Evolutionary conservation across 2,329 filamentous ascomycete species (phyloP), one percentile per base, ranked within the genome.

Genomic region (Fusarium circinatum): DNA sequence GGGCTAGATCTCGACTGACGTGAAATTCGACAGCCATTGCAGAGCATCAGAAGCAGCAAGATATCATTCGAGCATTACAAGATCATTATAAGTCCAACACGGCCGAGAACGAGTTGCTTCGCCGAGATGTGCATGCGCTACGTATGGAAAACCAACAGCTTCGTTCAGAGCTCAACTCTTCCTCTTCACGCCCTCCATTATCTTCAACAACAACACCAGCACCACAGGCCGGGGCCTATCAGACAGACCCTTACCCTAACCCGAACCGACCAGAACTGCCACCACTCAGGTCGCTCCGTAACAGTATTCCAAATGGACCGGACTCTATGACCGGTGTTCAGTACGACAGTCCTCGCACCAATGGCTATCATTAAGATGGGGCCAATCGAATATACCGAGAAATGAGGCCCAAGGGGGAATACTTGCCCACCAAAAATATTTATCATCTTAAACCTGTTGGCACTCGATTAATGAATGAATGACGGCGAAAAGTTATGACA

Each of bases 311-410:
- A 10, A 83, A 80, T 36, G 81, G 80, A 0, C 87, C 89, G 3
- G 90, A 92, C 28, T 88, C 89, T 2, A 92, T 92, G 90, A 90
- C 89, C 4, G 90, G 90, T 5, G 89, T 92, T 11, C 90, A 91
- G 77, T 92, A 92, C 58, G 89, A 90, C 34, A 81, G 83, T 11
- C 83, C 86, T 6, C 83, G 85, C 28, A 71, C 82, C 13, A 86
- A 85, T 66, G 86, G 86, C 10, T 89, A 84, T 73, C 85, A 86
- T 47, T 79, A 77, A 77, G 63, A 85, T 83, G 48, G 78, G 82
- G 59, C 83, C 82, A 28, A 64, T 84, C 82, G 6, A 64, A 84
- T 39, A 71, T 55, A 49, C 32, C 17, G 41, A 32, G 20, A 32
- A 32, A 49, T 55, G 49, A 30, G 34, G 59, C 41, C n/a, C 51